Percentiles rank a stretch among this genome's conserved stretches.
Evolutionary conservation across 1,284 basidiomycete genomes (phyloP).

Genomic region (Ustilago shanxiensis): DNA sequence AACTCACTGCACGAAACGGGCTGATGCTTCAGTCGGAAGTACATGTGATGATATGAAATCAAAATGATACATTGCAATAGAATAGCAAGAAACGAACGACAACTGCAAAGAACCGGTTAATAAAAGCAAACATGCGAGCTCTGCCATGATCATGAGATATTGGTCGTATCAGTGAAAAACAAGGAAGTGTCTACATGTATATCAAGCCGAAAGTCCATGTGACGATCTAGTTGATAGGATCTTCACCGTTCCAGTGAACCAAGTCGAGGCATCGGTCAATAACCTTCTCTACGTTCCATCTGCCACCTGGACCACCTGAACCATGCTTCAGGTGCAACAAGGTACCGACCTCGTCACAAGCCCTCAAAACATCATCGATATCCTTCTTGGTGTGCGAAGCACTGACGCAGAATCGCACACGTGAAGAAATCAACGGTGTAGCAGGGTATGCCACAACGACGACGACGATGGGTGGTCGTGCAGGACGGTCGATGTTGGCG

Average conservation of each 20-base stretch:
- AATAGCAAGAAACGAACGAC: slow-evolving; percentile 4
- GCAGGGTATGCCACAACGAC: slow-evolving; percentile 76
- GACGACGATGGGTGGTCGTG: slow-evolving; percentile 65
- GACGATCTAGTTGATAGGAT: slow-evolving; percentile 38
- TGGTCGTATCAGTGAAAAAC: neutral
- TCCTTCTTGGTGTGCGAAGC: slow-evolving; percentile 97
- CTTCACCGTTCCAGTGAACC: slow-evolving; percentile 72
- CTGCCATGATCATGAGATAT: neutral
- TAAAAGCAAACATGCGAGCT: slow-evolving; percentile 1
- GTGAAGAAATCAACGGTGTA: slow-evolving; percentile 87
- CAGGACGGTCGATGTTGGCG: slow-evolving; percentile 38
- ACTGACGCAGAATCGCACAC: slow-evolving; percentile 94
- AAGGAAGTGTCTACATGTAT: neutral
- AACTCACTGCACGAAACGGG: too few species aligned
- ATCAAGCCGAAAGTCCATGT: neutral
- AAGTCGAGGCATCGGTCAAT: slow-evolving; percentile 82
- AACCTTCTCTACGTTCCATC: slow-evolving; percentile 86
- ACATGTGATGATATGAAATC: neutral
- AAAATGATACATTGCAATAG: slow-evolving; percentile 26
- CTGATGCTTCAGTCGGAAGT: too few species aligned
- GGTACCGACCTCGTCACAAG: slow-evolving; percentile 92
- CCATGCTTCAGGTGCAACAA: slow-evolving; percentile 80
- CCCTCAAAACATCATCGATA: slow-evolving; percentile 85
- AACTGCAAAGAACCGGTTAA: neutral
- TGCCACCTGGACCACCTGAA: slow-evolving; percentile 78